A percentile compares a stretch with the other conserved stretches of the same genome.
phyloP scores from a whole-genome alignment of 1,139 yeast genomes.

The Saccharomyces pastorianus region DNA sequence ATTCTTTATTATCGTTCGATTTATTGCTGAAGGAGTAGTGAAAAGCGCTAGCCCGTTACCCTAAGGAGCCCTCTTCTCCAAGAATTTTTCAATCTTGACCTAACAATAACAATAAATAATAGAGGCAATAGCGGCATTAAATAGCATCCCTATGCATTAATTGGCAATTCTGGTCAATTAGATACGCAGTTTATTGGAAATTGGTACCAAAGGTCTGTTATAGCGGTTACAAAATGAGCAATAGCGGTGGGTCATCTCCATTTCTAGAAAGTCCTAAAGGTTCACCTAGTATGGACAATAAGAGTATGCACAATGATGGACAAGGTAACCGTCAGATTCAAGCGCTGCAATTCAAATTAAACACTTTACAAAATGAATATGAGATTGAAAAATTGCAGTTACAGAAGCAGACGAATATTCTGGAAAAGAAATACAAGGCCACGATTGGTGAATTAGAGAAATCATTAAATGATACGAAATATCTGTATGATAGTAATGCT shows the following conservation, averaged over 20 bases:
- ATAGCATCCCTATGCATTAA: background rate
- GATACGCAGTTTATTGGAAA: background rate
- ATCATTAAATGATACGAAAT: conserved; percentile 19
- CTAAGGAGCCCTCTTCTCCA: background rate
- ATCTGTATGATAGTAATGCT: conserved; percentile 36
- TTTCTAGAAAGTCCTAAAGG: conserved; percentile 38
- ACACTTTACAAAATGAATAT: conserved; percentile 23
- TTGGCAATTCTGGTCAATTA: background rate
- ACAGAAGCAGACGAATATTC: conserved; percentile 18
- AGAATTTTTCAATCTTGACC: background rate
- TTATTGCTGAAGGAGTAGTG: background rate
- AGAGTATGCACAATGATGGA: background rate
- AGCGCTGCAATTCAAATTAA: conserved; percentile 21
- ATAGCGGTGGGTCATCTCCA: conserved; percentile 39
- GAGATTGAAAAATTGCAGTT: conserved; percentile 24
- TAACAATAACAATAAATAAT: background rate
- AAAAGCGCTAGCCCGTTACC: background rate
- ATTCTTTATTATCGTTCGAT: background rate
- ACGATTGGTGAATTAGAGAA: conserved; percentile 24
- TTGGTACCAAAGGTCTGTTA: background rate
- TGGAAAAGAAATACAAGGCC: conserved; percentile 23
- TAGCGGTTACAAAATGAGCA: conserved; percentile 11
- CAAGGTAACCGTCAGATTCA: conserved; percentile 17
- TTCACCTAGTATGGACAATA: conserved; percentile 7
- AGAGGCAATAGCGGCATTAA: background rate